A percentile compares a stretch with the other conserved stretches of the same genome.
These are phyloP conservation scores for Colletotrichum sp. DNA, from an alignment of 2,329 filamentous ascomycete genomes.

Conservation along the genomic window DNA sequence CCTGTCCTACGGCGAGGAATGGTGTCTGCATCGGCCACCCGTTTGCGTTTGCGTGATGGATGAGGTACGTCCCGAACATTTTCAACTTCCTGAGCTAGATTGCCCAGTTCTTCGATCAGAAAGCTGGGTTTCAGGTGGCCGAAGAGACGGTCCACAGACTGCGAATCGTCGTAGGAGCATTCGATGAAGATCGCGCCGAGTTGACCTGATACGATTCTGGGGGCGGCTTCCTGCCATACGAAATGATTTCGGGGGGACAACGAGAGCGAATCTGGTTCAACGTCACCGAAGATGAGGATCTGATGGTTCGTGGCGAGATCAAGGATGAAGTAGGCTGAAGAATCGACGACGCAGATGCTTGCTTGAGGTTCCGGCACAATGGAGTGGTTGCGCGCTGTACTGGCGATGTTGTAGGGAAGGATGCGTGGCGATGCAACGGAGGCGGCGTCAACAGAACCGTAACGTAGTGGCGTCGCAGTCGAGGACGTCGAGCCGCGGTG, in stretches of 20 bases:
- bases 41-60: slow-evolving; percentile 67
- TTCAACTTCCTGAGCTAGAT: slow-evolving; percentile 74
- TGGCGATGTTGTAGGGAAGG: slow-evolving; percentile 4
- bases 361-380: slow-evolving; percentile 34
- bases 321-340: slow-evolving; percentile 91
- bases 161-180: slow-evolving; percentile 87
- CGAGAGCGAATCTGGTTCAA: slow-evolving; percentile 89
- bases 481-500: slow-evolving; percentile 59
- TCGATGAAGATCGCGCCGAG: slow-evolving; percentile 91
- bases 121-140: slow-evolving; percentile 88
- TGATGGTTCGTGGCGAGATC: slow-evolving; percentile 74
- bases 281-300: slow-evolving; percentile 92
- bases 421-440: slow-evolving; percentile 23
- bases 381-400: background rate
- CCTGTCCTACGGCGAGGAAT: slow-evolving; percentile 16
- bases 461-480: slow-evolving; percentile 16
- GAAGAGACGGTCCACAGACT: slow-evolving; percentile 79
- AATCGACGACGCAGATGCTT: slow-evolving; percentile 76
- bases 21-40: slow-evolving; percentile 46
- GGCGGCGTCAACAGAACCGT: slow-evolving; percentile 36
- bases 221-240: slow-evolving; percentile 89
- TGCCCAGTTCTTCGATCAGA: slow-evolving; percentile 77
- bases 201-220: slow-evolving; percentile 76
- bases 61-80: slow-evolving; percentile 45
- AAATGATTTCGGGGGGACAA: slow-evolving; percentile 79